Evolutionary conservation across 805 yeast genomes (phyloP), one percentile per base, ranked within the genome.

Genomic region (Lachancea kluyveri): DNA sequence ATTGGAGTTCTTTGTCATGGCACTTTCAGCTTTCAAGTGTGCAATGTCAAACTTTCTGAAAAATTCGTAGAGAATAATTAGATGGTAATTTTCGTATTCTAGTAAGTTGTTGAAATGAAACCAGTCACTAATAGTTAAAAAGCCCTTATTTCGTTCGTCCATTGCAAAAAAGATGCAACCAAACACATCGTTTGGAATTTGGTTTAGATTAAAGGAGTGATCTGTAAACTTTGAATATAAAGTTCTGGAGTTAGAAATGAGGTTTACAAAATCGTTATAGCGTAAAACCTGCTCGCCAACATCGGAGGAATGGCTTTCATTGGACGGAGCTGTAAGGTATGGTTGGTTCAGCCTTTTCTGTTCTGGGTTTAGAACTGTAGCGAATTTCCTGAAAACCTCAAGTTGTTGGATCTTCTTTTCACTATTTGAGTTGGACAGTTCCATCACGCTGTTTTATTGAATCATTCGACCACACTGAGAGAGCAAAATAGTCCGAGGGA

Each of bases 111-210:
- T 77, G 52, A 90, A 83, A 25, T 70, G 68, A 30, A 73, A 60
- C 81, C 94, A 90, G 52, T 90, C 96, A 16, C 64, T 55, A 30
- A 77, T 64, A 17, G 73, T 68, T 30, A 85, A 66, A 37, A 68
- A 77, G 6, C 96, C 96, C 43, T 74, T 73, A 35, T 68, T 65
- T 23, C 69, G 66, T 37, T 73, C 73, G 60, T 90, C 97, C 10
- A 95, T 85, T 17, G 86, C 76, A 35, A 81, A 65, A 52, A 82
- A 90, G 29, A 90, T 74, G 39, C 88, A 68, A 5, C 81, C 82
- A 54, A 74, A 75, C 4, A 81, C 69, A 41, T 75, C 67, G 8
- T 72, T 61, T 10, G 77, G 68, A 31, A 77, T 67, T 43, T 67
- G 67, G 41, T 69, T 68, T 44, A 72, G 67, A 49, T 70, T 70